Conservation (phyloP, 176 grass and related monocot species). For the Aegilops sharonensis region DNA sequence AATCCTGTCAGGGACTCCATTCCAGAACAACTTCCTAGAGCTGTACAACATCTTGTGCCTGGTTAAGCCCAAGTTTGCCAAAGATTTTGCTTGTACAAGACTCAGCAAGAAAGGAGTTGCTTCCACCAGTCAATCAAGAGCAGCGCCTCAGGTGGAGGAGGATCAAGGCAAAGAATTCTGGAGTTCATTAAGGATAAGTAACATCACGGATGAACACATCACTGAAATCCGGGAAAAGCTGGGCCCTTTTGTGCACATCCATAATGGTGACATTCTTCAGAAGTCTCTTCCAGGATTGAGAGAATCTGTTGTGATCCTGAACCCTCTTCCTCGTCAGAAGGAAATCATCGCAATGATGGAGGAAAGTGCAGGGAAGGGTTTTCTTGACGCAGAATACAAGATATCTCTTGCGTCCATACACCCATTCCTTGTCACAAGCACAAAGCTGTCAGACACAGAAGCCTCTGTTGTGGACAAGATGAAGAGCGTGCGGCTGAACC, state of each 20-base stretch:
- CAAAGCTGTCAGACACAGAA: slow-evolving; percentile 50
- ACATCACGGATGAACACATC: slow-evolving; percentile 50
- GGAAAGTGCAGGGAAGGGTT: slow-evolving; percentile 23
- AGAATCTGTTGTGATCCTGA: slow-evolving; percentile 63
- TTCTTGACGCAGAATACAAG: slow-evolving; percentile 71
- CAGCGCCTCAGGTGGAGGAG: slow-evolving; percentile 19
- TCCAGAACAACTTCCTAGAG: slow-evolving; percentile 79
- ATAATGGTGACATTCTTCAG: slow-evolving; percentile 64
- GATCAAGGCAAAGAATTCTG: slow-evolving; percentile 56
- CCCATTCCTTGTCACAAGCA: slow-evolving; percentile 45
- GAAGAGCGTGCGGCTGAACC: slow-evolving; percentile 33
- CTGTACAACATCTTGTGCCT: slow-evolving; percentile 68
- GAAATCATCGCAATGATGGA: slow-evolving; percentile 50
- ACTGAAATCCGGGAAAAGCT: slow-evolving; percentile 48
- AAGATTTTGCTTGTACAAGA: slow-evolving; percentile 31
- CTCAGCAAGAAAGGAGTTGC: slow-evolving; percentile 12
- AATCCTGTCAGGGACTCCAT: slow-evolving; percentile 76
- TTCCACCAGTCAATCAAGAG: slow-evolving; percentile 14
- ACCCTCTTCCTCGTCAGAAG: slow-evolving; percentile 56
- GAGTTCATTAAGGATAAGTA: slow-evolving; percentile 50
- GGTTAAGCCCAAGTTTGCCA: slow-evolving; percentile 66
- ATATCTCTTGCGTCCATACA: slow-evolving; percentile 65
- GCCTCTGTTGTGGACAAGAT: slow-evolving; percentile 43
- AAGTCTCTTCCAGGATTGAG: slow-evolving; percentile 61
- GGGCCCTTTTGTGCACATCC: slow-evolving; percentile 65